Base-by-base conservation (phyloP, 371 early-diverging fungal genomes). In the Encephalitozoon intestinalis region DNA sequence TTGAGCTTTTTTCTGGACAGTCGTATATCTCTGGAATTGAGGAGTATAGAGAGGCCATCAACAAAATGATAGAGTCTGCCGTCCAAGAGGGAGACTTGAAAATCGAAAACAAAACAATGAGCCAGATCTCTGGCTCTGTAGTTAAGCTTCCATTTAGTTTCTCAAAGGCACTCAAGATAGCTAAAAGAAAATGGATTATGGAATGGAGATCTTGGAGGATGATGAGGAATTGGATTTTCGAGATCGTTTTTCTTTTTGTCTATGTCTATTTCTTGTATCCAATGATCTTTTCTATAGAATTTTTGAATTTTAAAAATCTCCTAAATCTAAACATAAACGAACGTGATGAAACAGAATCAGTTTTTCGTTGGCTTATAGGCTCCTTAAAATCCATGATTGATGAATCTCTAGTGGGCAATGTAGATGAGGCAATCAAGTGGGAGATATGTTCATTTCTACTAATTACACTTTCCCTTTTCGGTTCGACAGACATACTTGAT, bases 1-100 rank as follows among this genome's bases (percentile, higher is more conserved):
- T 91, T 18, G 89, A 90, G n/a, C 66, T 89, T 21, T 89, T 88
- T 43, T 83, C 84, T 4, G 50, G 43, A 15, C 18, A 41, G 6
- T 49, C 66, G 3, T 18, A 4, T 12, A 11, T 49, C 43, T 44
- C 66, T 66, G 66, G 41, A n/a, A 39, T 66, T 2, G 49, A 21
- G 11, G 46, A 66, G 12, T 39, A 41, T 21, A 40, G n/a, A 25
- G 28, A 23, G 25, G 43, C 0, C 8, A 30, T 66, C 9, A 15
- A 66, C 4, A 23, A 66, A n/a, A 66, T 66, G 9, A 40, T 23
- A 44, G 40, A 66, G 49, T 28, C 66, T 18, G 31, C 34, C 1
- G 31, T 11, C 0, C 15, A 25, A 34, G 37, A 28, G 34, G 58
- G 58, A 58, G 12, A 15, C 4, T 30, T 15, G 18, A 58, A 18